A percentile compares a stretch with the other conserved stretches of the same genome.
Evolutionary conservation across 2,329 filamentous ascomycete species (phyloP).

Genomic region (Fusarium sacchari): DNA sequence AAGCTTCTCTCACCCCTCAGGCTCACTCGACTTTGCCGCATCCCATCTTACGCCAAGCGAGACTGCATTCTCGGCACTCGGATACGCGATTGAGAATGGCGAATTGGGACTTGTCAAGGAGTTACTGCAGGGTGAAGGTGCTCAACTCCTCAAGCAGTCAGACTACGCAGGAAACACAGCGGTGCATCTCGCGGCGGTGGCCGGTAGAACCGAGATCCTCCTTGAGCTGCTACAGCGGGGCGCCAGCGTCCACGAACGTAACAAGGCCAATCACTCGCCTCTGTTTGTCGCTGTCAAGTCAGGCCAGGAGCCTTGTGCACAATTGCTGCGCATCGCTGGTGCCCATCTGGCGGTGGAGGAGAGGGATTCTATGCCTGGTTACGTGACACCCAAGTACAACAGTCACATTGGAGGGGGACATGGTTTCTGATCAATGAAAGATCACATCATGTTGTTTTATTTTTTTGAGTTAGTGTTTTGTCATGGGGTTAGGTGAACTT

Average conservation of each 20-base stretch:
- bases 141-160: slow-evolving; percentile 74
- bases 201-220: slow-evolving; percentile 64
- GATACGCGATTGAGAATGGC: slow-evolving; percentile 81
- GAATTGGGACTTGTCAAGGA: slow-evolving; percentile 73
- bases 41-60: slow-evolving; percentile 59
- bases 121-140: slow-evolving; percentile 73
- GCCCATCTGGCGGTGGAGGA: slow-evolving; percentile 63
- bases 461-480: background rate
- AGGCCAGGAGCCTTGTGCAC: slow-evolving; percentile 63
- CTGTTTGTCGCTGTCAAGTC: slow-evolving; percentile 70
- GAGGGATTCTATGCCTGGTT: slow-evolving; percentile 46
- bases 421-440: background rate
- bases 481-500: background rate
- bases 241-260: slow-evolving; percentile 74
- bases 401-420: slow-evolving; percentile 15
- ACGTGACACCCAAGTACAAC: slow-evolving; percentile 35
- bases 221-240: slow-evolving; percentile 68
- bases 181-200: slow-evolving; percentile 67
- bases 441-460: background rate
- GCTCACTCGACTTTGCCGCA: slow-evolving; percentile 56
- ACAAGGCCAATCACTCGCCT: slow-evolving; percentile 72
- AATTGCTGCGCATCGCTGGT: slow-evolving; percentile 66
- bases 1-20: slow-evolving; percentile 79
- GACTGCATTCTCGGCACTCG: slow-evolving; percentile 79
- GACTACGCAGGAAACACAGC: slow-evolving; percentile 86